These are phyloP conservation scores for Pistacia vera DNA, from an alignment of 345 rosid species.

Conservation along the genomic window DNA sequence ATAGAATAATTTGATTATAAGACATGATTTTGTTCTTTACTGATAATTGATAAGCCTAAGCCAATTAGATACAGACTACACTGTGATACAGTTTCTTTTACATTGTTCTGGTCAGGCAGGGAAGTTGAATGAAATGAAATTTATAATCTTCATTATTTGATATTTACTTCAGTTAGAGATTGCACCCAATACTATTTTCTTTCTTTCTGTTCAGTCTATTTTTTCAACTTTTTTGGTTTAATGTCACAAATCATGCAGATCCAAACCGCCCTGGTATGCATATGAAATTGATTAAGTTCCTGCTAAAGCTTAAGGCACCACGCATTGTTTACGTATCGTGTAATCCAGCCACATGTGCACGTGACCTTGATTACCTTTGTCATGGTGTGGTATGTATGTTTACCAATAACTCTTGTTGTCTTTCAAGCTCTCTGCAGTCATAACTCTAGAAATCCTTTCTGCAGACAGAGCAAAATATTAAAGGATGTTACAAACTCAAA, in stretches of 20 bases:
- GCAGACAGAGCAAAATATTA: conserved; percentile 68
- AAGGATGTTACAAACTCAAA: conserved; percentile 72
- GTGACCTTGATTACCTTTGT: conserved; percentile 95
- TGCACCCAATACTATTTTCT: not conserved
- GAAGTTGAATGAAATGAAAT: not conserved
- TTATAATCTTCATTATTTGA: not conserved
- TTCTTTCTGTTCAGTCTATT: too few relatives aligned
- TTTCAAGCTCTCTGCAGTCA: not conserved
- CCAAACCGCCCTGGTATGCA: conserved; percentile 98
- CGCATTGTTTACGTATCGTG: conserved; percentile 85
- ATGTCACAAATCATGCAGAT: conserved; percentile 50
- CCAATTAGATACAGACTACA: not conserved
- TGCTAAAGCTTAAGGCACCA: conserved; percentile 78
- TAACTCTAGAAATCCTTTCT: conserved; percentile 19
- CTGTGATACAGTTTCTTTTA: not conserved
- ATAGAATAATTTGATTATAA: not conserved
- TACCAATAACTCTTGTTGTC: not conserved
- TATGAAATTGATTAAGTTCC: conserved; percentile 85
- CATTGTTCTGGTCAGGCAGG: not conserved
- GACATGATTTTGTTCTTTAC: not conserved
- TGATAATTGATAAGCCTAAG: not conserved
- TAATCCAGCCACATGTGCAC: conserved; percentile 91
- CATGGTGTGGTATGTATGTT: conserved; percentile 70
- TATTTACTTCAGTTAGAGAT: not conserved
- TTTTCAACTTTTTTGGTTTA: not conserved